Evolutionary conservation across 352 stramenopile genomes (phyloP).

Genomic region (Globisporangium uncinulatum): DNA sequence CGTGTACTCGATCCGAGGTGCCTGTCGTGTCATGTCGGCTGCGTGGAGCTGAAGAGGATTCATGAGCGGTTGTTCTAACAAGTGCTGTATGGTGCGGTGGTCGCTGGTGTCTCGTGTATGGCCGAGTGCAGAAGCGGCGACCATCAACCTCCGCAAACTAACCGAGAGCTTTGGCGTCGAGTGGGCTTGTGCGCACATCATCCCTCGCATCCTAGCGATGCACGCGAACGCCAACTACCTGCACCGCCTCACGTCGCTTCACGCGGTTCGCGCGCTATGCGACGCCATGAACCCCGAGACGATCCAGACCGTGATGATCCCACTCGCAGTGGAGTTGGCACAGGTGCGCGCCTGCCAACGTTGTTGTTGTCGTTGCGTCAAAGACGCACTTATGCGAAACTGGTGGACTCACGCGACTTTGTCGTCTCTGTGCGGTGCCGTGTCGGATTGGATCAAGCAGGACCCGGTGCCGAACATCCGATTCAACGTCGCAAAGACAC

Average conservation of each 20-base stretch:
- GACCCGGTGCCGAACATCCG: conserved; percentile 97
- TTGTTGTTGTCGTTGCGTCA: background rate
- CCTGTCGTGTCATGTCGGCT: background rate
- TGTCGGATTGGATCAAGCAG: conserved; percentile 23
- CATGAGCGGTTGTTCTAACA: background rate
- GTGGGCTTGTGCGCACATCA: conserved; percentile 91
- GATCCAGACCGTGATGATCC: conserved; percentile 87
- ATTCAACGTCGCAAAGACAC: conserved; percentile 97
- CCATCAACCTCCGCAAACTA: conserved; percentile 93
- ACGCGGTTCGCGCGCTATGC: conserved; percentile 82
- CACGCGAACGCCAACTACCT: conserved; percentile 93
- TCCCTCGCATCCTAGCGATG: conserved; percentile 94
- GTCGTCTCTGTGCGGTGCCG: conserved; percentile 3
- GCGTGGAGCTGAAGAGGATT: background rate
- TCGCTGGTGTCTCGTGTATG: background rate
- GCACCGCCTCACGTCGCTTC: conserved; percentile 90
- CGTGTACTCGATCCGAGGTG: conserved; percentile 94
- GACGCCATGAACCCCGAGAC: conserved; percentile 69
- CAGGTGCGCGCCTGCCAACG: conserved; percentile 38
- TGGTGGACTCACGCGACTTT: too few relatives aligned
- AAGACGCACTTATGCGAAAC: too few relatives aligned
- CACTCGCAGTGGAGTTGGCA: conserved; percentile 90
- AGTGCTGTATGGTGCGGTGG: background rate
- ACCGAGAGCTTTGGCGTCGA: conserved; percentile 94
- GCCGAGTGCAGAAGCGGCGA: conserved; percentile 79